Evolutionary conservation across 2,329 filamentous ascomycete genomes (phyloP), one percentile per base, ranked within the genome.

Genomic region (Rhynchosporium graminicola): DNA sequence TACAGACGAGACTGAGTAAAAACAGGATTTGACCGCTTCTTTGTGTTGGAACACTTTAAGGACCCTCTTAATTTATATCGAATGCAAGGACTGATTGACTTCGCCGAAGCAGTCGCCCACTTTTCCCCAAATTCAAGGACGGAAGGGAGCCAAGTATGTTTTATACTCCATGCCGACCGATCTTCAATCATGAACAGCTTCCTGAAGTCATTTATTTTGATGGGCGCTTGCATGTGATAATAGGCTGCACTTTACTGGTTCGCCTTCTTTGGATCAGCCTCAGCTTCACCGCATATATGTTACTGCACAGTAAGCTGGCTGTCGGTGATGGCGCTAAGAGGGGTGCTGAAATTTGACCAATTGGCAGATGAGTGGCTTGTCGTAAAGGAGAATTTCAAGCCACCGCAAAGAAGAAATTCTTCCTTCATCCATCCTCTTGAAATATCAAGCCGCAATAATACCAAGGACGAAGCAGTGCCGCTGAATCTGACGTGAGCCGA

Each of bases 401-500:
- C n/a, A 38, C 26, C 50, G 48, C 48, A 31, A 7, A n/a, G 3
- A 20, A 20, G 20, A 20, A 20, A 20, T 20, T 20, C 20, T 36
- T 31, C 48, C 8, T 10, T 4, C 12, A 13, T 38, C 36, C 5
- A 12, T 38, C 9, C 1, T 36, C 29, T 1, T 33, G 28, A n/a
- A 28, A 46, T 6, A 55, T 4, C 33, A 36, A 36, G 15, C 10
- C 20, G 20, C 20, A 20, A 33, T 4, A 57, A 46, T 4, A 28
- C 10, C 36, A 29, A 40, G 26, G 15, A 42, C 12, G 31, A 8
- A 31, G 15, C 12, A 46, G 15, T 12, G 42, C 42, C 47, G 28
- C 29, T 47, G 42, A 36, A 36, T 36, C 55, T 57, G 55, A 57
- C 55, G 55, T 57, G 55, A 57, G 55, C 40, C 40, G 13, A n/a